Evolutionary conservation across 768 basidiomycete genomes (phyloP), one percentile per base, ranked within the genome.

Genomic region (Dacryopinax primogenitus): DNA sequence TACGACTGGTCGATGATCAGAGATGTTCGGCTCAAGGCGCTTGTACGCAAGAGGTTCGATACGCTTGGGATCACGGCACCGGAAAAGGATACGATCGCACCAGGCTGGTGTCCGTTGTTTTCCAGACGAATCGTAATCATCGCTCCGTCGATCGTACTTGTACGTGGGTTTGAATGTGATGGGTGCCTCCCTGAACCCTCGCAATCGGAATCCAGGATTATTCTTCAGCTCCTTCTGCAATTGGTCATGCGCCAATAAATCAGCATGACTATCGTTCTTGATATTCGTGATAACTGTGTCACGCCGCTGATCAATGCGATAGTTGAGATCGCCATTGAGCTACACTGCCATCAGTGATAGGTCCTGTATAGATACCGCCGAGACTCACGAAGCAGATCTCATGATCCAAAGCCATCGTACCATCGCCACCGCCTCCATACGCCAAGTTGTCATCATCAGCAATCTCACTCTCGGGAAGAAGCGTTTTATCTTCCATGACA

Each of bases 301-400:
- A 28, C 95, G 82, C 1, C 92, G 85, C 70, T 89, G 86, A 74
- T 98, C 94, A 69, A 98, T 94, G 45, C 95, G 92, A 73, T 97
- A 99, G 76, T 99, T 99, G 77, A 99, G 81, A 74, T 98, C 95
- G 0, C 95, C 95, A 67, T 87, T 91, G 61, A 94, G 75, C 90
- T 92, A 65, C 9, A 45, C 1, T 33, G 13, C 63, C 65, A 1
- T 15, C 12, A 26, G 30, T 26, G 15, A 16, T 39, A 13, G 7
- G 9, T 12, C 32, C 18, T 16, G 18, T 26, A 13, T 33, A n/a
- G 15, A 65, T 0, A 47, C 9, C 33, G 30, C 30, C 62, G 23
- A 16, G 11, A 82, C 86, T 73, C 72, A 93, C 87, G 64, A 97
- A 85, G 65, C 93, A 90, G 62, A 95, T 83, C 71, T 99, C 95